Evolutionary conservation across 2,329 filamentous ascomycete species (phyloP), one percentile per base, ranked within the genome.

Genomic region (Colletotrichum plurivorum): DNA sequence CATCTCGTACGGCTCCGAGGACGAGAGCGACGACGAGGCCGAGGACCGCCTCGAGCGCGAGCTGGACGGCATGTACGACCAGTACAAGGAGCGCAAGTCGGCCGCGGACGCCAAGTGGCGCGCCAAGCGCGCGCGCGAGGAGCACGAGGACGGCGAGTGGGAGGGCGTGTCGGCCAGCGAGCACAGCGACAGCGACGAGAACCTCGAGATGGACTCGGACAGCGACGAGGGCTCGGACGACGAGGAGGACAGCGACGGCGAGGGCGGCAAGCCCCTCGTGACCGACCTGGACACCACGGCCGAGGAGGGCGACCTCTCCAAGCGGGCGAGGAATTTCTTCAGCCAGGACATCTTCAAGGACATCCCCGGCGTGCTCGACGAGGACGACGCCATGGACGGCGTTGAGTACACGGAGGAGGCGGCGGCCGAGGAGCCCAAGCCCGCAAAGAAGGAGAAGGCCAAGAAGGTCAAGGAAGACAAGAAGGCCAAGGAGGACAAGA

Each of bases 281-380:
- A 78, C 77, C 4, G 80, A 83, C 56, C 73, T 84, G 13, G 80
- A 83, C 59, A 75, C 75, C 62, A 82, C 84, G 8, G 81, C 83
- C 45, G 84, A 85, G 13, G 79, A 82, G 8, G 84, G 84, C 31
- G 90, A 88, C 12, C 84, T 98, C n/a, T 97, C 94, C 3, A 95
- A 91, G 78, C 89, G 94, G 71, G 96, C 96, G 9, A 89, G 92
- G 10, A 88, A 92, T 70, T 99, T 99, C 83, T 99, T 99, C 79
- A 92, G 93, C 74, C 95, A 98, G 78, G 95, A 98, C 73, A 92
- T 99, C 48, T 99, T 99, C 84, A 91, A 95, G 73, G 93, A 90
- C 46, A 90, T 98, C 62, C 89, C 90, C 22, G 93, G 89, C 0
- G 79, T 92, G 20, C 82, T 91, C 2, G 90, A 90, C 18, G 85